Percentiles rank a stretch among this genome's conserved stretches.
Conservation (phyloP, 2,329 filamentous ascomycete genomes). For the Epichloe amarillans region DNA sequence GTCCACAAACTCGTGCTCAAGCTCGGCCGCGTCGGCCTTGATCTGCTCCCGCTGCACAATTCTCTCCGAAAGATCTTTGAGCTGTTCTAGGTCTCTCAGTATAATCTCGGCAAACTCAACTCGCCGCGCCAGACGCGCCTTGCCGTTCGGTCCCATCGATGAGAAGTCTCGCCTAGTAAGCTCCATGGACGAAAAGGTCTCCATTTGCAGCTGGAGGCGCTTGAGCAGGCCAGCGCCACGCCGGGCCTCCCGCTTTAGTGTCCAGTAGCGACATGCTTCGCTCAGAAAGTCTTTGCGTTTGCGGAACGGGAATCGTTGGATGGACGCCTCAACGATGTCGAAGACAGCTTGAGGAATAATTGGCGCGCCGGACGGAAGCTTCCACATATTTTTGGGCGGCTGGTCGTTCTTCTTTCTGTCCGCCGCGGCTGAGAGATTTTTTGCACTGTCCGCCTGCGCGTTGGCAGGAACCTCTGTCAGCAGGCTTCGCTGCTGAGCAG, state of each 20-base stretch:
- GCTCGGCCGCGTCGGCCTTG: constrained; percentile 64
- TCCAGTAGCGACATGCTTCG: constrained; percentile 96
- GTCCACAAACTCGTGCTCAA: constrained; percentile 70
- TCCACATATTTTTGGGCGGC: constrained; percentile 48
- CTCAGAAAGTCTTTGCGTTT: constrained; percentile 87
- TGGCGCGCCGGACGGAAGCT: constrained; percentile 83
- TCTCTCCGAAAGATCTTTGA: constrained; percentile 56
- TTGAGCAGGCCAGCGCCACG: constrained; percentile 86
- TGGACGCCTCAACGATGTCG: constrained; percentile 69
- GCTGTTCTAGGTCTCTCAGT: constrained; percentile 61
- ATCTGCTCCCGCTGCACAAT: constrained; percentile 63
- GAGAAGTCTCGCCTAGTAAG: constrained; percentile 89
- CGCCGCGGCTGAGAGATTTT: constrained; percentile 60
- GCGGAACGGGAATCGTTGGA: constrained; percentile 65
- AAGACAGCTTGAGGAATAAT: constrained; percentile 85
- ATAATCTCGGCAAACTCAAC: constrained; percentile 78
- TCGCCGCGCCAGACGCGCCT: constrained; percentile 61
- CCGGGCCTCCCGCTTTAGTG: constrained; percentile 83
- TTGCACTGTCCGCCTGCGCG: constrained; percentile 73
- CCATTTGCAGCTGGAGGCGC: constrained; percentile 84
- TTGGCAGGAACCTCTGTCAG: constrained; percentile 59
- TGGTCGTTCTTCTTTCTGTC: constrained; percentile 59
- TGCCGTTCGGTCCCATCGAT: constrained; percentile 80
- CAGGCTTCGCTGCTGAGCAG: constrained; percentile 54
- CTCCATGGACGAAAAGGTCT: constrained; percentile 95